These are phyloP conservation scores for Lactarius sp. DNA, from an alignment of 768 basidiomycete species.

Conservation along the genomic window DNA sequence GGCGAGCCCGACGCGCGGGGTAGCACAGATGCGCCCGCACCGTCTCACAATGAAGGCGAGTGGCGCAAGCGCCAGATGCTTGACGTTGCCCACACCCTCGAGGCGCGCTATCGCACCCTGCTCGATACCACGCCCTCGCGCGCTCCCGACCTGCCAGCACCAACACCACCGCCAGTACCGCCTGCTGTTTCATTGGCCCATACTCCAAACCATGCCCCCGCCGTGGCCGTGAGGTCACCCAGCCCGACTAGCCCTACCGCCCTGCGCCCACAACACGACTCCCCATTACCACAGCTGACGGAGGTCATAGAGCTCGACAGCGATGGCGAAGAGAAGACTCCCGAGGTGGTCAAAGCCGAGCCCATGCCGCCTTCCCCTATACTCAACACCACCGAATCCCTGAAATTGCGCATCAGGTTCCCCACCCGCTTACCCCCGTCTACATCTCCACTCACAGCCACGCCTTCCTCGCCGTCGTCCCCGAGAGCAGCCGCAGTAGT, in stretches of 20 bases:
- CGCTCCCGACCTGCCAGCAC: constrained; percentile 9
- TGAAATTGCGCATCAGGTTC: constrained; percentile 16
- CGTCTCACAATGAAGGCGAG: constrained; percentile 57
- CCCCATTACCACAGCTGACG: neutral
- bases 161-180: constrained; percentile 1
- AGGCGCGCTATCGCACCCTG: constrained; percentile 69
- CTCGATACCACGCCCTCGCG: constrained; percentile 52
- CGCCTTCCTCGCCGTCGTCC: neutral
- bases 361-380: neutral
- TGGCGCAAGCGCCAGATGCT: constrained; percentile 71
- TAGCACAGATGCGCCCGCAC: constrained; percentile 14
- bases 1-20: constrained; percentile 24
- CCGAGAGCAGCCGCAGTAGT: neutral
- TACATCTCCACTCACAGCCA: neutral
- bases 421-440: neutral
- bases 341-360: constrained; percentile 6
- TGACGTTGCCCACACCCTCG: constrained; percentile 56
- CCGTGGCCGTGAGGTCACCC: neutral
- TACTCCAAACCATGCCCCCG: neutral
- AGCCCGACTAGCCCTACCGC: neutral
- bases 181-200: neutral
- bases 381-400: constrained; percentile 5
- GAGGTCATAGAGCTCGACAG: constrained; percentile 21
- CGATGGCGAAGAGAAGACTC: constrained; percentile 13
- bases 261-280: neutral